These are phyloP conservation scores for Candida suzukii DNA, from an alignment of 805 yeast species.

Conservation along the genomic window DNA sequence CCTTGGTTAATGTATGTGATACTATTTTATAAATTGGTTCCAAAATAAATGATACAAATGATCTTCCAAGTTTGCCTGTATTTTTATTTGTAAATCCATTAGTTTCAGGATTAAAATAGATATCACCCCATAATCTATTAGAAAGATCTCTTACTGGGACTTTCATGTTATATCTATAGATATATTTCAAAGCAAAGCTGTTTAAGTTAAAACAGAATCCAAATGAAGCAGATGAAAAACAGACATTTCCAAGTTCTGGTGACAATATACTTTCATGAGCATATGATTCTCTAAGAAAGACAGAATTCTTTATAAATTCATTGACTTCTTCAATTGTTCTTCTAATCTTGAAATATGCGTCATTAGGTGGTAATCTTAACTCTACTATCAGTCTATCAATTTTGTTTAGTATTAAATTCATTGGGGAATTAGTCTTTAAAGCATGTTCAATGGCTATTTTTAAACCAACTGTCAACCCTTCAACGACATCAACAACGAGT, in stretches of 20 bases:
- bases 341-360: constrained; percentile 63
- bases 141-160: constrained; percentile 36
- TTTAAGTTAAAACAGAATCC: constrained; percentile 59
- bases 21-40: constrained; percentile 77
- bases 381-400: constrained; percentile 83
- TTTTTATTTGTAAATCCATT: constrained; percentile 32
- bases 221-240: constrained; percentile 65
- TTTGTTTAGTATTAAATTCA: constrained; percentile 68
- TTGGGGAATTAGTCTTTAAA: constrained; percentile 38
- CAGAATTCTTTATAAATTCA: constrained; percentile 27
- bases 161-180: constrained; percentile 22
- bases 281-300: constrained; percentile 11
- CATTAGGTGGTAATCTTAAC: constrained; percentile 64
- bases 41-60: constrained; percentile 61
- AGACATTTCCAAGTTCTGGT: constrained; percentile 59
- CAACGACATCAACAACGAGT: constrained; percentile 76
- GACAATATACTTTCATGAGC: constrained; percentile 32
- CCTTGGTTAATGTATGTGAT: constrained; percentile 50
- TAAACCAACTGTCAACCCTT: constrained; percentile 64
- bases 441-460: constrained; percentile 47
- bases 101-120: constrained; percentile 39
- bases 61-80: constrained; percentile 18
- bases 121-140: constrained; percentile 70
- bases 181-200: constrained; percentile 55
- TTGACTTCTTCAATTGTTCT: constrained; percentile 61